phyloP scores from a whole-genome alignment of 1,284 basidiomycete species.

The Marasmius fiardii region DNA sequence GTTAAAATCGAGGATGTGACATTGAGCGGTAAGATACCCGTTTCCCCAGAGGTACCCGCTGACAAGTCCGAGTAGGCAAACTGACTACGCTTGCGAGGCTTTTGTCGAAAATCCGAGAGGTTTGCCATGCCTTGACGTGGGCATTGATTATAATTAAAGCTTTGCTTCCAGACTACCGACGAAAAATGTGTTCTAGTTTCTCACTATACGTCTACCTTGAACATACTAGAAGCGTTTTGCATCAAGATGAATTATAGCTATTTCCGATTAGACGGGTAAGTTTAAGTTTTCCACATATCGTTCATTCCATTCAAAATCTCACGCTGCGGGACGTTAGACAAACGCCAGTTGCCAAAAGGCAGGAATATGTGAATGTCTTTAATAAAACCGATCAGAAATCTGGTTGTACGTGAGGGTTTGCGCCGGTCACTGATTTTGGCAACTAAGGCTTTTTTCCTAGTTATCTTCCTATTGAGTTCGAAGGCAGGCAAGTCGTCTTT shows the following conservation, averaged over 20 bases:
- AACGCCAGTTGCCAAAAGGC: constrained; percentile 77
- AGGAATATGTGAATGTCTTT: constrained; percentile 81
- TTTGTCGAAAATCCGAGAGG: constrained; percentile 62
- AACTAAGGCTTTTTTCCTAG: constrained; percentile 34
- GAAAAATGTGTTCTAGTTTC: constrained; percentile 95
- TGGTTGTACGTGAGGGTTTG: constrained; percentile 49
- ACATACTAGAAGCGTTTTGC: constrained; percentile 88
- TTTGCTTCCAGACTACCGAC: constrained; percentile 54
- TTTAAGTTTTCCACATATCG: constrained; percentile 1
- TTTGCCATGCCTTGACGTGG: constrained; percentile 23
- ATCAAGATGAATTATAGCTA: constrained; percentile 74
- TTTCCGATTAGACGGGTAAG: constrained; percentile 86
- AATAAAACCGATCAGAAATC: constrained; percentile 70
- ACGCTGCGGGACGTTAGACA: constrained; percentile 42
- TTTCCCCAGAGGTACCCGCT: background rate
- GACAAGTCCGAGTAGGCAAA: constrained; percentile 60
- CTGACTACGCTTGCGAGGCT: constrained; percentile 74
- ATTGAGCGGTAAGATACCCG: constrained; percentile 59
- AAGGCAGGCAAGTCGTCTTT: constrained; percentile 68
- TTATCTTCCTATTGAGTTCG: constrained; percentile 91
- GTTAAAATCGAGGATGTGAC: constrained; percentile 67
- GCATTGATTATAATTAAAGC: constrained; percentile 2
- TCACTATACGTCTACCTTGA: constrained; percentile 88
- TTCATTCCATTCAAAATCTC: constrained; percentile 9
- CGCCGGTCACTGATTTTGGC: background rate